Evolutionary conservation across 495 filamentous ascomycete genomes (phyloP).

Genomic region (Penicillium fimorum): DNA sequence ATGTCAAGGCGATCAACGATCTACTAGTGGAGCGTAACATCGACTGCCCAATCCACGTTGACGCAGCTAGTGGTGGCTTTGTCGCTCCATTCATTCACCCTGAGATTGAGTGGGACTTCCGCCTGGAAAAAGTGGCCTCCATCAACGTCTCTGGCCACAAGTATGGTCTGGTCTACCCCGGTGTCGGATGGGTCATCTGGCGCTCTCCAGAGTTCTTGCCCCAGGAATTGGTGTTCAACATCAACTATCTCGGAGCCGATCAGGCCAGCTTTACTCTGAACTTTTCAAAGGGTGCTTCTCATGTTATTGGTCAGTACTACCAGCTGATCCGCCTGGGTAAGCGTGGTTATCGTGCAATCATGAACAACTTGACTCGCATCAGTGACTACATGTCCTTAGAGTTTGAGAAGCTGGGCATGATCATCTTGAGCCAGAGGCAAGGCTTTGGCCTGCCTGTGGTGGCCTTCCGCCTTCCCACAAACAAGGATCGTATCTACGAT

Average conservation of each 20-base stretch:
- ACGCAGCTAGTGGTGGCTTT: slow-evolving; percentile 87
- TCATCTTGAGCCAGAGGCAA: slow-evolving; percentile 74
- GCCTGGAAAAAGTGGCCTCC: slow-evolving; percentile 78
- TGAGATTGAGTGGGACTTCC: slow-evolving; percentile 81
- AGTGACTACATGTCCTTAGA: slow-evolving; percentile 73
- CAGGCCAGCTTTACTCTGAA: slow-evolving; percentile 98
- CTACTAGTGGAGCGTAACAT: slow-evolving; percentile 67
- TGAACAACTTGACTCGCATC: slow-evolving; percentile 80
- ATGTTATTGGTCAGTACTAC: slow-evolving; percentile 95
- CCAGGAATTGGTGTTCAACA: slow-evolving; percentile 92
- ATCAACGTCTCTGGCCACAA: slow-evolving; percentile 96
- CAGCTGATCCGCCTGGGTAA: slow-evolving; percentile 90
- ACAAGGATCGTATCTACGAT: slow-evolving; percentile 65
- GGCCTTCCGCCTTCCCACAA: slow-evolving; percentile 70
- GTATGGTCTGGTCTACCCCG: slow-evolving; percentile 79
- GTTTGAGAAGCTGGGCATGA: slow-evolving; percentile 71
- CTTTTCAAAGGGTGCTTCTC: slow-evolving; percentile 89
- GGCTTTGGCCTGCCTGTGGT: slow-evolving; percentile 82
- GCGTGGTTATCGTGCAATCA: slow-evolving; percentile 81
- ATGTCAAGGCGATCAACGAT: slow-evolving; percentile 86
- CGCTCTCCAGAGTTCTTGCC: slow-evolving; percentile 78
- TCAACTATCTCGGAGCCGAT: slow-evolving; percentile 93
- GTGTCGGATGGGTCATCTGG: slow-evolving; percentile 93
- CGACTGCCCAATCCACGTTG: slow-evolving; percentile 84
- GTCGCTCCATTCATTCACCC: slow-evolving; percentile 86